Evolutionary conservation across 2,329 filamentous ascomycete genomes (phyloP).

Genomic region (Cladobotryum mycophilum): DNA sequence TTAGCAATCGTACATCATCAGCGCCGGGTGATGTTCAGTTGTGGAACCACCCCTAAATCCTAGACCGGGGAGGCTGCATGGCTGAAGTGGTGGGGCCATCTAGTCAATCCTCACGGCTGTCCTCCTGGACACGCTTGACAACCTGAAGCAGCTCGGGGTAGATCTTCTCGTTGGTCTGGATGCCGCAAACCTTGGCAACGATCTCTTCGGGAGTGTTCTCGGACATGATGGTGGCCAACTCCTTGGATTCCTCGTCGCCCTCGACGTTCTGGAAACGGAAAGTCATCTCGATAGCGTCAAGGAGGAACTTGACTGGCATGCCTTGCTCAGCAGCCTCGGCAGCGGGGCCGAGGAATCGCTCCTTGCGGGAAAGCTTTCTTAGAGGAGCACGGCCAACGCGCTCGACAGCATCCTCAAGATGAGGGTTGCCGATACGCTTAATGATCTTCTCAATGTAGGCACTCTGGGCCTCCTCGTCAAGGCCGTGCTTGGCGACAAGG

Average conservation of each 20-base stretch:
- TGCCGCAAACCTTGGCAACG: slow-evolving; percentile 73
- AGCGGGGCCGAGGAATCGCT: slow-evolving; percentile 91
- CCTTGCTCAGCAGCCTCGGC: slow-evolving; percentile 79
- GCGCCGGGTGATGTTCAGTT: neutral
- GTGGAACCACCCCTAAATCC: slow-evolving; percentile 1
- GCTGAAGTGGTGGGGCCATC: neutral
- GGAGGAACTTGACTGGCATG: slow-evolving; percentile 63
- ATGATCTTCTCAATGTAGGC: slow-evolving; percentile 91
- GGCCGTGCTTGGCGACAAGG: slow-evolving; percentile 81
- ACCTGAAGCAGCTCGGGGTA: slow-evolving; percentile 68
- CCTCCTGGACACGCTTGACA: slow-evolving; percentile 78
- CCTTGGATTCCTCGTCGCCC: slow-evolving; percentile 80
- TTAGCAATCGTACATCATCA: slow-evolving; percentile 11
- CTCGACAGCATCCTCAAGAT: slow-evolving; percentile 86
- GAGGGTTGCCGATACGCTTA: slow-evolving; percentile 85
- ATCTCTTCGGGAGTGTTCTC: slow-evolving; percentile 66
- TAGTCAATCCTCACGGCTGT: slow-evolving; percentile 41
- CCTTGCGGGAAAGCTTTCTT: slow-evolving; percentile 88
- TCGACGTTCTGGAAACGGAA: slow-evolving; percentile 94
- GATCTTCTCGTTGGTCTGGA: slow-evolving; percentile 70
- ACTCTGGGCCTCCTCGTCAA: slow-evolving; percentile 66
- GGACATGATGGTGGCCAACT: slow-evolving; percentile 81
- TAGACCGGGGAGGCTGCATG: neutral
- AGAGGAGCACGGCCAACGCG: slow-evolving; percentile 92
- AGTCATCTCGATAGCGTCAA: slow-evolving; percentile 83